These are phyloP conservation scores for Platanthera zijinensis DNA, from an alignment of 106 monocot species.

Conservation along the genomic window DNA sequence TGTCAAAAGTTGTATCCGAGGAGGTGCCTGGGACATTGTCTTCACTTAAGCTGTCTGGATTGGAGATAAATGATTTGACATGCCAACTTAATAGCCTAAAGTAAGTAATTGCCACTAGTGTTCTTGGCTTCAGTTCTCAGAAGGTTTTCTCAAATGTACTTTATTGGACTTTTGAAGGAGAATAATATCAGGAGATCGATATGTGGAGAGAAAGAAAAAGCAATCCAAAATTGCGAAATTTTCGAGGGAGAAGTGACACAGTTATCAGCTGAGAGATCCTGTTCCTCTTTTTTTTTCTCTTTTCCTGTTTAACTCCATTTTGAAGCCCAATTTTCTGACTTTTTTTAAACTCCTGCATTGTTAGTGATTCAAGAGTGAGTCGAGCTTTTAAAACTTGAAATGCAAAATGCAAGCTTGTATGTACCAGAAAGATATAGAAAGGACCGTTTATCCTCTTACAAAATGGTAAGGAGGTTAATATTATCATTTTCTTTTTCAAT, in stretches of 20 bases:
- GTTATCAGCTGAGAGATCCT: slow-evolving; percentile 5
- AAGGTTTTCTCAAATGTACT: neutral
- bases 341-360: too few relatives aligned
- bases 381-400: too few relatives aligned
- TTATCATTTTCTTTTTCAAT: too few relatives aligned
- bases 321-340: too few relatives aligned
- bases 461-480: too few relatives aligned
- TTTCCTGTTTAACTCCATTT: too few relatives aligned
- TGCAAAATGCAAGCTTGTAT: too few relatives aligned
- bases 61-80: slow-evolving; percentile 48
- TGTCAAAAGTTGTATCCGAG: slow-evolving; percentile 30
- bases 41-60: slow-evolving; percentile 31
- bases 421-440: too few relatives aligned
- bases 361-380: too few relatives aligned
- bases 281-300: too few relatives aligned
- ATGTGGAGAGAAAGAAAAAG: slow-evolving; percentile 8
- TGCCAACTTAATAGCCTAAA: slow-evolving; percentile 23
- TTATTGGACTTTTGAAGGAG: slow-evolving; percentile 19
- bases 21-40: slow-evolving; percentile 40
- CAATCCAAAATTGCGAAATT: slow-evolving; percentile 3
- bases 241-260: slow-evolving; percentile 7
- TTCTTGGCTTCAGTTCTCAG: neutral
- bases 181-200: slow-evolving; percentile 21
- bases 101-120: slow-evolving; percentile 4
- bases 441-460: too few relatives aligned